Evolutionary conservation across 1,284 basidiomycete species (phyloP).

Genomic region (Papiliotrema nemorosa): DNA sequence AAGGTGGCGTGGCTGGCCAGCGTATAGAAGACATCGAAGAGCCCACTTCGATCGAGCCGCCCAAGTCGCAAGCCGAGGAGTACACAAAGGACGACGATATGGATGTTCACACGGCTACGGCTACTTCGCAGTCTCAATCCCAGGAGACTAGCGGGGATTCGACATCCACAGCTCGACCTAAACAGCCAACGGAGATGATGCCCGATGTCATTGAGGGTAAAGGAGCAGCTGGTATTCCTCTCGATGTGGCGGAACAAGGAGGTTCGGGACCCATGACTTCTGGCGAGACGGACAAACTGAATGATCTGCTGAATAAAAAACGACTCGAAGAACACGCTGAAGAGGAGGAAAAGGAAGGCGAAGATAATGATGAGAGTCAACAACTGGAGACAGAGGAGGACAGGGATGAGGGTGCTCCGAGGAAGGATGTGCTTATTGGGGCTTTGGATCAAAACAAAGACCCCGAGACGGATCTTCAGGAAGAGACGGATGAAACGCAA

Average conservation of each 20-base stretch:
- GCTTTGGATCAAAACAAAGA: conserved; percentile 8
- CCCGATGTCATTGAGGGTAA: conserved; percentile 4
- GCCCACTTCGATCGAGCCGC: conserved; percentile 16
- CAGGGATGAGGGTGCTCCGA: conserved; percentile 2
- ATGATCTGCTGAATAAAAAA: conserved; percentile 3
- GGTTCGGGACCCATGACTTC: conserved; percentile 4
- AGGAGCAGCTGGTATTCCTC: neutral
- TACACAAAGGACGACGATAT: neutral
- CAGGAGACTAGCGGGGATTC: neutral
- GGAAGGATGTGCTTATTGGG: conserved; percentile 2
- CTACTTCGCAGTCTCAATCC: neutral
- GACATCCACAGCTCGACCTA: neutral
- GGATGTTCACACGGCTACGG: neutral
- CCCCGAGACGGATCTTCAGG: conserved; percentile 4
- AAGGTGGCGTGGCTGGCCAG: conserved; percentile 29
- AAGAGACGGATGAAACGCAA: conserved; percentile 1
- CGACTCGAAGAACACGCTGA: neutral
- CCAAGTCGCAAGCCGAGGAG: conserved; percentile 5
- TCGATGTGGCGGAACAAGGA: neutral
- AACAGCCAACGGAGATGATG: neutral
- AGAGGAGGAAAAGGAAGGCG: neutral
- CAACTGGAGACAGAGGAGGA: conserved; percentile 6
- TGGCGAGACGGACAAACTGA: neutral
- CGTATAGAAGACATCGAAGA: conserved; percentile 25
- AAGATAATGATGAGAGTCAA: neutral